Conservation (phyloP, 331 rosid genomes). For the Acacia concinna region DNA sequence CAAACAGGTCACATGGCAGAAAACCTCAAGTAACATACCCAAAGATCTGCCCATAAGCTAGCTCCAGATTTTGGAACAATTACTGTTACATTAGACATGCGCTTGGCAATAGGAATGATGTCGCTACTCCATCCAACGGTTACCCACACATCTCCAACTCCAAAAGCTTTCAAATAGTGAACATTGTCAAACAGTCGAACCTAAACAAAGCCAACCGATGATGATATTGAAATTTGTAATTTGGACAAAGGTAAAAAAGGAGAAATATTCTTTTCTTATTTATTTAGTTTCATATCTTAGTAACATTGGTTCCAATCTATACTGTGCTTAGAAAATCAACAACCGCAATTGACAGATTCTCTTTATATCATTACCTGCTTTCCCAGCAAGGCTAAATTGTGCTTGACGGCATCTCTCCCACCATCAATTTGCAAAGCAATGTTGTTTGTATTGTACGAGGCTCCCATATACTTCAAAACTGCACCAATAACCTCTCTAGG, state of each 20-base stretch:
- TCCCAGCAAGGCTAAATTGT: slow-evolving; percentile 60
- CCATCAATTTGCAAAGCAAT: slow-evolving; percentile 60
- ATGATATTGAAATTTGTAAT: neutral
- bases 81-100: slow-evolving; percentile 79
- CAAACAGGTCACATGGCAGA: neutral
- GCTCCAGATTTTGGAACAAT: slow-evolving; percentile 89
- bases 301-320: neutral
- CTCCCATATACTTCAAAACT: slow-evolving; percentile 93
- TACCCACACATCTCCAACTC: slow-evolving; percentile 90
- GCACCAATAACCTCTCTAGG: slow-evolving; percentile 94
- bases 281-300: neutral
- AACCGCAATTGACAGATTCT: slow-evolving; percentile 2
- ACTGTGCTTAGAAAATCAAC: neutral
- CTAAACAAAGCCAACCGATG: slow-evolving; percentile 44
- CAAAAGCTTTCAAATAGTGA: slow-evolving; percentile 85
- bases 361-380: slow-evolving; percentile 65
- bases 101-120: slow-evolving; percentile 81
- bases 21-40: slow-evolving; percentile 52
- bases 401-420: slow-evolving; percentile 68
- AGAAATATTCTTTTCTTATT: neutral
- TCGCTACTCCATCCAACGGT: slow-evolving; percentile 98
- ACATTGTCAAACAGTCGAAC: slow-evolving; percentile 77
- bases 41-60: slow-evolving; percentile 89
- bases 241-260: neutral
- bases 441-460: slow-evolving; percentile 72